These are phyloP conservation scores for Pichia cephalocereana DNA, from an alignment of 805 yeast species.

Conservation along the genomic window DNA sequence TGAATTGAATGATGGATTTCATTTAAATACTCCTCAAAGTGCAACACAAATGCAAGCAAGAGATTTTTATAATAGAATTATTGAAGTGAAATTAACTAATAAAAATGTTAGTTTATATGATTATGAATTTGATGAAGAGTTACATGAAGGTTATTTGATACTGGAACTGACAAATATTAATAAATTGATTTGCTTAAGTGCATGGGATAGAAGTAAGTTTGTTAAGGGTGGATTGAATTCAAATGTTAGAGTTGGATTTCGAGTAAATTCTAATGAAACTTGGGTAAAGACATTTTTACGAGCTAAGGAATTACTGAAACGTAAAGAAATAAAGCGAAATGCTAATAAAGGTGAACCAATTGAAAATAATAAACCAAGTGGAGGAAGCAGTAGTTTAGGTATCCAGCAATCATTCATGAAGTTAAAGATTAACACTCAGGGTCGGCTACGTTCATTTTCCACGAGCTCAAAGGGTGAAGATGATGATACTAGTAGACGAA, in stretches of 20 bases:
- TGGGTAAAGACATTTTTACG: slow-evolving; percentile 67
- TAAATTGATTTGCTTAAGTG: slow-evolving; percentile 46
- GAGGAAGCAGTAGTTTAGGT: neutral
- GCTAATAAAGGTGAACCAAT: neutral
- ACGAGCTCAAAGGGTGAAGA: too few species aligned
- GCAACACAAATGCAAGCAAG: slow-evolving; percentile 33
- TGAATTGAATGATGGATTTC: slow-evolving; percentile 25
- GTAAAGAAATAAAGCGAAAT: slow-evolving; percentile 17
- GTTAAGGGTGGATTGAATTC: slow-evolving; percentile 26
- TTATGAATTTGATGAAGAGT: slow-evolving; percentile 60
- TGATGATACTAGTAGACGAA: too few species aligned
- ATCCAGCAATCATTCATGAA: slow-evolving; percentile 6
- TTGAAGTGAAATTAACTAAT: slow-evolving; percentile 38
- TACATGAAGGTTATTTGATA: slow-evolving; percentile 52
- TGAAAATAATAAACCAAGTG: neutral
- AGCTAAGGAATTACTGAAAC: slow-evolving; percentile 47
- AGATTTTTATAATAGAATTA: slow-evolving; percentile 26
- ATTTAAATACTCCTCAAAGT: slow-evolving; percentile 24
- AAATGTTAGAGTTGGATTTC: slow-evolving; percentile 27
- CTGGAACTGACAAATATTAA: slow-evolving; percentile 51
- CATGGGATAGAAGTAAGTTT: slow-evolving; percentile 29
- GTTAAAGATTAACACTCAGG: slow-evolving; percentile 4
- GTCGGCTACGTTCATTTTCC: neutral
- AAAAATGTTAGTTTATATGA: slow-evolving; percentile 66
- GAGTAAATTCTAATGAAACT: slow-evolving; percentile 38